Evolutionary conservation across 164 flowering plant genomes (phyloP).

Genomic region (Stephania yunnanensis): DNA sequence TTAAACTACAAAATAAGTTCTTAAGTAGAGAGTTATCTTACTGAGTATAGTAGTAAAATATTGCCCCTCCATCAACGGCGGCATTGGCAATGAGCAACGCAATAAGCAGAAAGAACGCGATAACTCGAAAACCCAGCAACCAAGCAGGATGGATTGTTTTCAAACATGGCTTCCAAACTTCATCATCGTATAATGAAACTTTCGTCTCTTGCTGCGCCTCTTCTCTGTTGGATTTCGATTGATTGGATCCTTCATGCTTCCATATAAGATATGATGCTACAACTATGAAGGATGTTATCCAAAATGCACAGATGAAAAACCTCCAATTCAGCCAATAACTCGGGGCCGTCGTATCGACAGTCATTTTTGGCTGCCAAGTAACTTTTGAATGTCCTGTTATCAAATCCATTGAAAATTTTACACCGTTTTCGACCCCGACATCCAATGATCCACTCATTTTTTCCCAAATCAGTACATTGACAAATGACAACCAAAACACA

Average conservation of each 20-base stretch:
- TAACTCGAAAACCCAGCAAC: constrained; percentile 59
- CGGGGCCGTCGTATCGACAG: constrained; percentile 46
- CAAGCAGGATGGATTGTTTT: constrained; percentile 79
- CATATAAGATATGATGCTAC: constrained; percentile 47
- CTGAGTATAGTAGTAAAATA: constrained; percentile 88
- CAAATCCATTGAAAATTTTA: constrained; percentile 37
- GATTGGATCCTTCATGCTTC: constrained; percentile 48
- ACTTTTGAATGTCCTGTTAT: constrained; percentile 47
- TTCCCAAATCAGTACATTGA: neutral
- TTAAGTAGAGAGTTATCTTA: constrained; percentile 34
- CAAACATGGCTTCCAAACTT: constrained; percentile 83
- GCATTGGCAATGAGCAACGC: constrained; percentile 46
- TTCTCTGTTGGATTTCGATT: constrained; percentile 13
- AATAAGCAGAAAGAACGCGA: constrained; percentile 57
- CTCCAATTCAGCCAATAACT: constrained; percentile 94
- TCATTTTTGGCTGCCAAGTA: constrained; percentile 69
- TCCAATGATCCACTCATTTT: neutral
- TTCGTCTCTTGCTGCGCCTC: constrained; percentile 24
- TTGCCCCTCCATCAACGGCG: constrained; percentile 66
- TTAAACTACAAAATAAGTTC: neutral
- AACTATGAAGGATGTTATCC: constrained; percentile 37
- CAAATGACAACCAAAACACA: neutral
- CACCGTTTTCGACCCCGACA: neutral
- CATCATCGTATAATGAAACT: constrained; percentile 66
- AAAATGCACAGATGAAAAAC: constrained; percentile 52